Evolutionary conservation across 2,329 filamentous ascomycete species (phyloP).

Genomic region (Penicillium oxalicum): DNA sequence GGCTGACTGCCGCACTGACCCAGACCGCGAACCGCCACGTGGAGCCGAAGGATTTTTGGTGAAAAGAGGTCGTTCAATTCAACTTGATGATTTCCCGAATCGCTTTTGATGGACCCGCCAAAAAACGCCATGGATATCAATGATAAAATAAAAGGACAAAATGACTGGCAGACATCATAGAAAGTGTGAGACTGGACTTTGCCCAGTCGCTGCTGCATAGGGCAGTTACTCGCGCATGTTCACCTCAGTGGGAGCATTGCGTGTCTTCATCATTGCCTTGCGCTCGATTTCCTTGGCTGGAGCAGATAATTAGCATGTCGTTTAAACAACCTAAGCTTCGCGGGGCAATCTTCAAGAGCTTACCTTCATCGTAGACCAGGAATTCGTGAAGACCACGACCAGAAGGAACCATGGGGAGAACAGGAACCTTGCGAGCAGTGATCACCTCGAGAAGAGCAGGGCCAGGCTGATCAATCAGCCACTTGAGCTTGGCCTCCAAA

Average conservation of each 20-base stretch:
- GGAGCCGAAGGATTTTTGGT: slow-evolving; percentile 4
- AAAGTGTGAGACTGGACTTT: slow-evolving; percentile 12
- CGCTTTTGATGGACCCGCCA: slow-evolving; percentile 34
- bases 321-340: slow-evolving; percentile 5
- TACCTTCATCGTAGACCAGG: slow-evolving; percentile 76
- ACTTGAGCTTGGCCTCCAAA: slow-evolving; percentile 69
- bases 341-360: slow-evolving; percentile 22
- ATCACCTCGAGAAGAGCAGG: slow-evolving; percentile 88
- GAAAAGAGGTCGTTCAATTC: slow-evolving; percentile 7
- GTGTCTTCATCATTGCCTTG: slow-evolving; percentile 60
- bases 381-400: slow-evolving; percentile 89
- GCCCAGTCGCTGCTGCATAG: slow-evolving; percentile 15
- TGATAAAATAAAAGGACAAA: slow-evolving; percentile 15
- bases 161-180: slow-evolving; percentile 22
- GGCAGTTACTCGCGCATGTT: slow-evolving; percentile 18
- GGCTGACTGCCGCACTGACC: no score
- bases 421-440: slow-evolving; percentile 72
- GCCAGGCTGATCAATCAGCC: slow-evolving; percentile 85
- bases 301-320: slow-evolving; percentile 8
- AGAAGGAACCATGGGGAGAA: slow-evolving; percentile 94
- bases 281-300: slow-evolving; percentile 63
- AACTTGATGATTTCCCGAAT: slow-evolving; percentile 17
- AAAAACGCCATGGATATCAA: slow-evolving; percentile 42
- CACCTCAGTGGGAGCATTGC: slow-evolving; percentile 38
- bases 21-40: no score